Evolutionary conservation across 306 rosid species (phyloP), one percentile per base, ranked within the genome.

Genomic region (Cucurbita moschata): DNA sequence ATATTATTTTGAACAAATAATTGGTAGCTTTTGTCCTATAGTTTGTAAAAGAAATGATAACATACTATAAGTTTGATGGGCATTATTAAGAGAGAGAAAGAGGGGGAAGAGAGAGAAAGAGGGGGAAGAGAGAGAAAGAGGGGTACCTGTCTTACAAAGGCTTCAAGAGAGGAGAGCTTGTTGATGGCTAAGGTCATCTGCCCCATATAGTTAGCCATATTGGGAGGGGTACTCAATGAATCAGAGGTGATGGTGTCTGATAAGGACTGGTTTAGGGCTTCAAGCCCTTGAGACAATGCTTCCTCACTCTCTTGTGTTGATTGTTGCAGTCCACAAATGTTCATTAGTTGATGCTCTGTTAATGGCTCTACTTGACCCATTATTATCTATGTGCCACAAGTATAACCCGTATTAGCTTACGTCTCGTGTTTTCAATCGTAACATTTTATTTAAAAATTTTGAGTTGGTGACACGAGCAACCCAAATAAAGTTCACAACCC

Each of bases 181-280:
- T 81, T 89, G 77, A 95, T 86, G 81, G 99, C 99, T 9, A 89
- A 8, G 10, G 97, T 90, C 99, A 95, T 91, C 35, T 95, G 99
- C 16, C 96, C 96, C 99, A 91, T 95, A 79, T 91, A 95, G 82
- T 89, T 95, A 43, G 88, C 80, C 97, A 95, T 85, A 75, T 89
- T 91, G 8, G 90, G 91, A 73, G 97, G 88, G 78, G 77, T 75
- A 73, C 84, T 88, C 78, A 95, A 77, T 15, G 96, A 86, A 47
- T 89, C 99, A 5, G 93, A 84, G 59, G 96, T 75, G 81, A 95
- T 85, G 23, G 93, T 87, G 50, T 89, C 90, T 5, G 86, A 84
- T 43, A 95, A 87, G 19, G 97, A 86, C 51, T 91, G 96, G 64
- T 91, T 86, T 0, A 95, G 84, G 74, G 88, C 88, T 0, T 91